Evolutionary conservation across 2,329 filamentous ascomycete species (phyloP).

Genomic region (Pseudogymnoascus sp.): DNA sequence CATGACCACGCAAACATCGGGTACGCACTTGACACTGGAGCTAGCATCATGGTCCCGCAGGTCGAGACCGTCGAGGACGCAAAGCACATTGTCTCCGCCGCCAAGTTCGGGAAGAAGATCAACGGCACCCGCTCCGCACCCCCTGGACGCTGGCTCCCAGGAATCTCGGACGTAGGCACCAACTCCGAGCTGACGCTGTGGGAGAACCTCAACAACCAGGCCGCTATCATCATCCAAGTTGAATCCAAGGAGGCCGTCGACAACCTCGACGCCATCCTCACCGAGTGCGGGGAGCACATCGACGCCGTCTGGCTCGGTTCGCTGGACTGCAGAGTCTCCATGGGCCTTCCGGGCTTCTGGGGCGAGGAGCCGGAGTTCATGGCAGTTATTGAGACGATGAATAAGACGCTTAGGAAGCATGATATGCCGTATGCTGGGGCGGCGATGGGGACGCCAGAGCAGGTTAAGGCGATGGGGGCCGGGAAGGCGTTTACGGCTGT

Average conservation of each 20-base stretch:
- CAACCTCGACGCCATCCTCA: slow-evolving; percentile 44
- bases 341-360: slow-evolving; percentile 34
- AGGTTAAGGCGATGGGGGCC: slow-evolving; percentile 14
- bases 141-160: slow-evolving; percentile 36
- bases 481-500: slow-evolving; percentile 22
- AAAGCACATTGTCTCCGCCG: slow-evolving; percentile 35
- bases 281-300: slow-evolving; percentile 36
- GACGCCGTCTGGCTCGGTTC: slow-evolving; percentile 42
- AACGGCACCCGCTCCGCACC: slow-evolving; percentile 40
- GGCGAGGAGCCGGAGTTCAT: slow-evolving; percentile 37
- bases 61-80: slow-evolving; percentile 42
- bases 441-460: slow-evolving; percentile 20
- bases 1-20: slow-evolving; percentile 42
- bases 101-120: slow-evolving; percentile 37
- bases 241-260: slow-evolving; percentile 37
- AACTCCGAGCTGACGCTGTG: slow-evolving; percentile 31
- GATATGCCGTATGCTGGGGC: slow-evolving; percentile 34
- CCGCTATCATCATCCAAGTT: slow-evolving; percentile 43
- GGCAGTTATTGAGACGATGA: slow-evolving; percentile 33
- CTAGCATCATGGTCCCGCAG: slow-evolving; percentile 41
- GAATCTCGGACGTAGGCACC: slow-evolving; percentile 32
- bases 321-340: slow-evolving; percentile 38
- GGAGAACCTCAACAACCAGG: slow-evolving; percentile 39
- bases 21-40: slow-evolving; percentile 42
- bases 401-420: slow-evolving; percentile 37